phyloP scores from a whole-genome alignment of 805 yeast species.

The Schwanniomyces sp. region DNA sequence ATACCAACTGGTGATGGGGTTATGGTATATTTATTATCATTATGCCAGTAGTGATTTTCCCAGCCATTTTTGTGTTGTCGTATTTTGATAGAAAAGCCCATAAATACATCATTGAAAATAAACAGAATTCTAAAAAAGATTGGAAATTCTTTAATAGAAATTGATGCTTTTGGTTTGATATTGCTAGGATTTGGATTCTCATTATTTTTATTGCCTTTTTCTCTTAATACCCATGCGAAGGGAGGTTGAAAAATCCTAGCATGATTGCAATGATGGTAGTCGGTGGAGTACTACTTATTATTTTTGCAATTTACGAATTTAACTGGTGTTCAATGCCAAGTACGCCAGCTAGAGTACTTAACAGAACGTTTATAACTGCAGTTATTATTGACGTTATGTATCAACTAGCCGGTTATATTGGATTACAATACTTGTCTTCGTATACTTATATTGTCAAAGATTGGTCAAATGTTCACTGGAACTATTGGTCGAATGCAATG shows the following conservation, averaged over 20 bases:
- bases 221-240: conserved; percentile 17
- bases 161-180: conserved; percentile 38
- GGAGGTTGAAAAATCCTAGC: conserved; percentile 35
- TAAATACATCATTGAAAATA: conserved; percentile 5
- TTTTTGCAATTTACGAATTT: conserved; percentile 34
- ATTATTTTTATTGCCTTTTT: conserved; percentile 33
- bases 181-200: conserved; percentile 39
- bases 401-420: conserved; percentile 24
- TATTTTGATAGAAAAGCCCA: conserved; percentile 30
- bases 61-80: conserved; percentile 29
- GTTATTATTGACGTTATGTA: conserved; percentile 32
- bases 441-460: conserved; percentile 28
- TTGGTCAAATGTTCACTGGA: conserved; percentile 31
- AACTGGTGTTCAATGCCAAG: conserved; percentile 34
- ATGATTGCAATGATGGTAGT: conserved; percentile 45
- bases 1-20: conserved; percentile 52
- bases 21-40: conserved; percentile 50
- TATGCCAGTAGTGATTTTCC: conserved; percentile 38
- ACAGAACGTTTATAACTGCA: conserved; percentile 36
- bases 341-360: conserved; percentile 32
- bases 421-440: conserved; percentile 31
- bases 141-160: conserved; percentile 6
- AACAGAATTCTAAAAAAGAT: background rate
- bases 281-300: conserved; percentile 35
- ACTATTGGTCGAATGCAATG: conserved; percentile 34